Evolutionary conservation across 2,329 filamentous ascomycete species (phyloP), one percentile per base, ranked within the genome.

Genomic region (Botrytis tulipae): DNA sequence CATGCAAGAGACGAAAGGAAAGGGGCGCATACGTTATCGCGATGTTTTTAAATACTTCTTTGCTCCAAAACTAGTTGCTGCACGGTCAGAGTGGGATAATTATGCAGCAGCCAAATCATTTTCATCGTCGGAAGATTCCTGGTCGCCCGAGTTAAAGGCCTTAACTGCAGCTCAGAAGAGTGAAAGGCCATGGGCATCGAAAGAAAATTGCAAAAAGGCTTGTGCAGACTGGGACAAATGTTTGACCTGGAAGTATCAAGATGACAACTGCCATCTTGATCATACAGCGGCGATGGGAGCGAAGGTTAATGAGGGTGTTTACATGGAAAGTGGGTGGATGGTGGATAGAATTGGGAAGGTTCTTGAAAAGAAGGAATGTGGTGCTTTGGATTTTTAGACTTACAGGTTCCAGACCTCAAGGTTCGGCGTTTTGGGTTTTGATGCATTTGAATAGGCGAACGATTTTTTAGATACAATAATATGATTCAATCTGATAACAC

Each of bases 241-340:
- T 29, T 44, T 76, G 57, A 68, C 32, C 44, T 76, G 75, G 75
- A 76, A 76, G 69, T 76, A 76, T 68, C 73, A 72, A 32, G 72
- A 76, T 69, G 75, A 75, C 29, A 32, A 63, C 25, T 76, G 75
- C 42, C 60, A 61, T 20, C 16, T 76, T 20, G 67, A 62, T 71
- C 75, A 76, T 66, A 72, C 69, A 40, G 74, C 70, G 14, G 68
- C 71, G 16, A 75, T 74, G 57, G 75, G 74, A 20, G 61, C 67
- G 35, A 61, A 32, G 48, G 73, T 69, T 14, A 73, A 75, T 32
- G 73, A 68, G 9, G 73, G 73, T 22, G 73, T 74, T 59, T 48
- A 71, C 7, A 75, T 76, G 44, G 72, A 73, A 51, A 76, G 73
- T 65, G 76, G 76, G 40, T 77, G 76, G 76, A 77, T 77, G 71